These are phyloP conservation scores for Cylindrotheca closterium DNA, from an alignment of 108 stramenopile species.

Conservation along the genomic window DNA sequence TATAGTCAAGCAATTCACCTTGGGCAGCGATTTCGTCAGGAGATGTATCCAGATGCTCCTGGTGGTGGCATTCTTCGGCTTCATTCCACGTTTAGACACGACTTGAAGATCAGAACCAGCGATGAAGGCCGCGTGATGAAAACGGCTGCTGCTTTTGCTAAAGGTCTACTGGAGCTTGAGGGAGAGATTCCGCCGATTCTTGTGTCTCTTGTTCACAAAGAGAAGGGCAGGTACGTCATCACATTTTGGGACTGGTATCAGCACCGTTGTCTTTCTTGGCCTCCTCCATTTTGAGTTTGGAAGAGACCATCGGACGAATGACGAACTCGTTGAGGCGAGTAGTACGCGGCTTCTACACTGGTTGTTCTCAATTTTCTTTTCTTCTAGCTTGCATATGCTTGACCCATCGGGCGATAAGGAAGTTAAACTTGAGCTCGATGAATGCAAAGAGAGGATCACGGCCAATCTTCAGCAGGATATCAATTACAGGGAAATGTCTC, in stretches of 20 bases:
- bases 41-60: constrained; percentile 87
- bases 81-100: constrained; percentile 98
- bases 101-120: constrained; percentile 96
- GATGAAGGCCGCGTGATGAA: constrained; percentile 99
- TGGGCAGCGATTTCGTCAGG: constrained; percentile 86
- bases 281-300: too few species aligned
- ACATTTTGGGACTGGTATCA: too few species aligned
- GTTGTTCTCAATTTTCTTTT: background rate
- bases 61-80: constrained; percentile 94
- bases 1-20: constrained; percentile 88
- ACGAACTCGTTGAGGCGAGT: too few species aligned
- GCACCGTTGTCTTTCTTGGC: too few species aligned
- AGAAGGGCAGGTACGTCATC: constrained; percentile 43
- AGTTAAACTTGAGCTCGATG: constrained; percentile 85
- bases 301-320: too few species aligned
- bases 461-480: constrained; percentile 82
- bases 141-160: constrained; percentile 96
- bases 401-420: constrained; percentile 96
- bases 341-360: too few species aligned
- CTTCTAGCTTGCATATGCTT: constrained; percentile 79
- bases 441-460: constrained; percentile 82
- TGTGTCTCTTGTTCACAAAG: constrained; percentile 95
- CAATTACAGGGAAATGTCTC: constrained; percentile 57
- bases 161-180: constrained; percentile 96
- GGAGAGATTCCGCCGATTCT: constrained; percentile 98